Evolutionary conservation across 2,329 filamentous ascomycete genomes (phyloP), one percentile per base, ranked within the genome.

Genomic region (Zasmidium citrigriseum): DNA sequence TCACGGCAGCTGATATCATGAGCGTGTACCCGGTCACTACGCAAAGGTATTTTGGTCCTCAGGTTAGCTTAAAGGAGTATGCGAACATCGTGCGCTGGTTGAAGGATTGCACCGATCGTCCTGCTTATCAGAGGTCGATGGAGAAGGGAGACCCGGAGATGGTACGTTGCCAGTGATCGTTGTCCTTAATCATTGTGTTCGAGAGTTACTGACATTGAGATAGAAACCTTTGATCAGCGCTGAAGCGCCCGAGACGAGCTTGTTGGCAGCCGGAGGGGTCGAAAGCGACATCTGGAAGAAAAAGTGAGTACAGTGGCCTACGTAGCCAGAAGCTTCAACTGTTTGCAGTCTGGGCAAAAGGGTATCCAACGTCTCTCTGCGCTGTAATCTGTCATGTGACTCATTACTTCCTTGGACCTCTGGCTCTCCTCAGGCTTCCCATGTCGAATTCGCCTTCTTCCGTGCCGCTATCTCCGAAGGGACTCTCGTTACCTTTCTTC

Each of bases 1-100:
- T 89, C 57, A 88, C 84, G 0, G 84, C 78, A 1, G 87, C 86
- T 1, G 87, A 90, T 70, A 76, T 87, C 34, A 88, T 89, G 84
- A 75, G 73, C 4, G 77, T 86, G 0, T 87, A 82, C 66, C 75
- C 78, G 14, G 73, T 89, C 25, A 86, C 85, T 0, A 89, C 85
- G 2, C 79, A 84, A 76, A 75, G 86, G 16, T 75, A 77, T 50
- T 87, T 84, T 62, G 71, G 72, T 22, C 76, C 77, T 1, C 75
- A 29, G 11, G 34, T 65, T 25, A 64, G 64, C 22, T 47, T 71
- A 23, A 49, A 27, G 2, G 52, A 34, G 5, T 72, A 70, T 55
- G 49, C 56, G 21, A 60, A 63, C 18, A 65, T 74, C 16, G 47
- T 74, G 54, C 58, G 62, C 14, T 75, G 68, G 54, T 46, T 75